phyloP scores from a whole-genome alignment of 495 filamentous ascomycete genomes.

The Chaetomidium leptoderma region DNA sequence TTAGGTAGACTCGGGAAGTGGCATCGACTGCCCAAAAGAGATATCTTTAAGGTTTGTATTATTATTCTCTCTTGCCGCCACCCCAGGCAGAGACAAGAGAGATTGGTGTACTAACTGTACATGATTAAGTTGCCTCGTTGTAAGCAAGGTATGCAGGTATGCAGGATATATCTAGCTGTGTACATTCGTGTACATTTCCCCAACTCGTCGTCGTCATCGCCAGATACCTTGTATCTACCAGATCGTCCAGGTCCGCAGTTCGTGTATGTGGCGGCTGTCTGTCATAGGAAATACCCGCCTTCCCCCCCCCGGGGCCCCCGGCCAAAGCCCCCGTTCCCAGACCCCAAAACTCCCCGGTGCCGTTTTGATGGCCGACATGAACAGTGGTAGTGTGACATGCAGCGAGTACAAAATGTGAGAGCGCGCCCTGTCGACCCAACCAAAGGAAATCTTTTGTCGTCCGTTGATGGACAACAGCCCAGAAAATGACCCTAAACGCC shows the following conservation, averaged over 20 bases:
- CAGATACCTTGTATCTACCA: slow-evolving; percentile 11
- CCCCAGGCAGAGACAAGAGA: too few relatives aligned
- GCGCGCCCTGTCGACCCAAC: slow-evolving; percentile 6
- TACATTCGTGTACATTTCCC: slow-evolving; percentile 6
- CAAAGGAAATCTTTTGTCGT: slow-evolving; percentile 5
- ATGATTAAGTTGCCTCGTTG: slow-evolving; percentile 6
- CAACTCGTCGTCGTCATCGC: slow-evolving; percentile 1
- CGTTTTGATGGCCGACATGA: slow-evolving; percentile 12
- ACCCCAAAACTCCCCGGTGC: slow-evolving; percentile 7
- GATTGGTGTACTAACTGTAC: neutral
- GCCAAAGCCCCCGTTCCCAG: slow-evolving; percentile 4
- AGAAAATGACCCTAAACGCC: slow-evolving; percentile 22
- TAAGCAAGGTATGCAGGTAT: neutral
- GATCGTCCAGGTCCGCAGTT: slow-evolving; percentile 10
- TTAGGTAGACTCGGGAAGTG: too few relatives aligned
- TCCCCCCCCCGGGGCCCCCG: too few relatives aligned
- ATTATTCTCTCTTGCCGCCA: too few relatives aligned
- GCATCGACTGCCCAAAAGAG: too few relatives aligned
- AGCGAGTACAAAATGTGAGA: slow-evolving; percentile 24
- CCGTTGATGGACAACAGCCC: slow-evolving; percentile 6
- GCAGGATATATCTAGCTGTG: neutral
- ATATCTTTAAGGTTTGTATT: too few relatives aligned
- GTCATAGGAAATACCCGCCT: slow-evolving; percentile 1
- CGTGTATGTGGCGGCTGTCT: slow-evolving; percentile 25
- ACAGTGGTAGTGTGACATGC: slow-evolving; percentile 11